Conservation (phyloP, 2,329 filamentous ascomycete genomes). For the Fusarium compactum region DNA sequence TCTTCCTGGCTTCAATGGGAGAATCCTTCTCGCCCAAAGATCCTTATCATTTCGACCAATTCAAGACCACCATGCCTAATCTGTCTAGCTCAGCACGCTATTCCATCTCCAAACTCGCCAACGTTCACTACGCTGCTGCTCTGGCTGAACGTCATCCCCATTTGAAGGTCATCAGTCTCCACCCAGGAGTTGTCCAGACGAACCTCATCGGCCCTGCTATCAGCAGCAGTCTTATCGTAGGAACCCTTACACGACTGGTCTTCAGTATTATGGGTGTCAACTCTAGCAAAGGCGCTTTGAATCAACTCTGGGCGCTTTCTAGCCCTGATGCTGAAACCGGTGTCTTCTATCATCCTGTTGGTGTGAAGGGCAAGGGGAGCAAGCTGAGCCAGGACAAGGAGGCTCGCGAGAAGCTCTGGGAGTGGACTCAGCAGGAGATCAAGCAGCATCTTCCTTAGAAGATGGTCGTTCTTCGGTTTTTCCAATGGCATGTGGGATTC, state of each 20-base stretch:
- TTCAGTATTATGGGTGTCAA: neutral
- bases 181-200: neutral
- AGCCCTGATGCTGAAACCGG: slow-evolving; percentile 4
- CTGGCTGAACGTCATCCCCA: slow-evolving; percentile 1
- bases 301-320: slow-evolving; percentile 4
- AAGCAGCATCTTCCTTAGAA: neutral
- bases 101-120: slow-evolving; percentile 6
- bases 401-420: slow-evolving; percentile 8
- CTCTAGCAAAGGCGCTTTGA: neutral
- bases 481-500: too few species aligned
- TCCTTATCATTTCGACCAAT: slow-evolving; percentile 12
- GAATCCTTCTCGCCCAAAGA: neutral
- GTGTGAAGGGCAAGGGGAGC: slow-evolving; percentile 8
- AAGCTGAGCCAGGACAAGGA: neutral
- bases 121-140: slow-evolving; percentile 13
- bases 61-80: slow-evolving; percentile 6
- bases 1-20: neutral
- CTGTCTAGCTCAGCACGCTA: neutral
- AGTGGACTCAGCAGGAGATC: slow-evolving; percentile 14
- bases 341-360: slow-evolving; percentile 12
- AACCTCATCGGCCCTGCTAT: neutral
- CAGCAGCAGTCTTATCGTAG: neutral
- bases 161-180: slow-evolving; percentile 1
- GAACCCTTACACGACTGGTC: neutral
- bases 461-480: fast-evolving